Base-by-base conservation (phyloP, 1,284 basidiomycete genomes). In the Austroboletus niveus region DNA sequence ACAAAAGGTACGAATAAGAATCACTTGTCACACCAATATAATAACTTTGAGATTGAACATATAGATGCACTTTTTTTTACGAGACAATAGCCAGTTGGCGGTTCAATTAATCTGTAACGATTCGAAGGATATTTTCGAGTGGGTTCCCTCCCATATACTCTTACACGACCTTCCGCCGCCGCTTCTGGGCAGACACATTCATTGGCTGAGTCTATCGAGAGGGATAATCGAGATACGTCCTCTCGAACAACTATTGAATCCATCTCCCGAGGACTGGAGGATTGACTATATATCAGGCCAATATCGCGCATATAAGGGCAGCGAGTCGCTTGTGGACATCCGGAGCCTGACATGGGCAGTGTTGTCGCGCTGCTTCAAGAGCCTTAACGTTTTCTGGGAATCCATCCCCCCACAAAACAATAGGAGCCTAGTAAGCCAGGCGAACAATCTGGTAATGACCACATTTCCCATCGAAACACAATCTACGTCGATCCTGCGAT, bases 161-260 rank as follows among this genome's bases (percentile, higher is more conserved):
- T 1, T 8, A 10, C 8, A 39, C 8, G 76, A 76, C 53, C 56
- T 77, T 8, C 76, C 76, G 0, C 29, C 8, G 2, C 46, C 54
- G 11, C 61, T 77, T 15, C 54, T 71, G 5, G 22, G 60, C 0
- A 58, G 67, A 20, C 66, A 69, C 45, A 58, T 62, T 5, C 73
- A 75, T 55, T 76, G 74, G 73, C 56, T 75, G 39, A 52, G 68
- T 20, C 44, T 70, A 10, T 11, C 45, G 1, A 60, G 55, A 3
- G 42, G 52, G 1, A 49, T 58, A 3, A 58, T 76, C 0, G 70
- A 73, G 52, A 68, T 76, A 47, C 71, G 72, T 15, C 72, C 72
- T 2, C 20, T 55, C 4, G 22, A 50, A 12, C 44, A 29, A 8
- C 46, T 54, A 3, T 68, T 68, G 65, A 35, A 47, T 4, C 39